phyloP scores from a whole-genome alignment of 1,284 basidiomycete species.

The Boletus calvinii region DNA sequence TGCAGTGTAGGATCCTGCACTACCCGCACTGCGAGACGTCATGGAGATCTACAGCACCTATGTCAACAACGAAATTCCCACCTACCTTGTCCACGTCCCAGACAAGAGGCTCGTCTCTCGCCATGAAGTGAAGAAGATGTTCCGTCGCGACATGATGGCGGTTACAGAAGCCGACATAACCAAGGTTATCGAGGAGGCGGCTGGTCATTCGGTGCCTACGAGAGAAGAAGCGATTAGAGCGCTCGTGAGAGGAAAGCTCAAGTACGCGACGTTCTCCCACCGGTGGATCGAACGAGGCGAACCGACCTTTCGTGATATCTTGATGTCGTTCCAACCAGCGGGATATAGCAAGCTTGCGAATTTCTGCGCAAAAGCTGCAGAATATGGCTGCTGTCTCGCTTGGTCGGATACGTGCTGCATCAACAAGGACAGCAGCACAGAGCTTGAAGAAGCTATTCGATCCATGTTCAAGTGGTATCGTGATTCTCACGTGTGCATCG shows the following conservation, averaged over 20 bases:
- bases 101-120: conserved; percentile 31
- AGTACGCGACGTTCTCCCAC: conserved; percentile 55
- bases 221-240: conserved; percentile 30
- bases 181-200: conserved; percentile 31
- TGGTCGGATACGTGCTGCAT: conserved; percentile 35
- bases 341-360: conserved; percentile 29
- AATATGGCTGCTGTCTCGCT: conserved; percentile 30
- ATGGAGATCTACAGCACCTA: conserved; percentile 23
- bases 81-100: conserved; percentile 31
- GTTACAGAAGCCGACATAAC: conserved; percentile 30
- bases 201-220: conserved; percentile 43
- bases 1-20: conserved; percentile 17
- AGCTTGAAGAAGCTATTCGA: conserved; percentile 34
- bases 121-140: conserved; percentile 32
- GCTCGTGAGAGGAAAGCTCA: conserved; percentile 49
- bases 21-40: conserved; percentile 23
- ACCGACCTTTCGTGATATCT: conserved; percentile 54
- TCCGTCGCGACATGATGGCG: conserved; percentile 25
- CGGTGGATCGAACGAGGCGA: conserved; percentile 63
- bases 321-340: conserved; percentile 31
- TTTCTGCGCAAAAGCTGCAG: conserved; percentile 29
- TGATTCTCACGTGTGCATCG: conserved; percentile 31
- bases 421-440: conserved; percentile 30
- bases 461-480: conserved; percentile 37
- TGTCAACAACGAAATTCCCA: conserved; percentile 34